Base-by-base conservation (phyloP, 148 eudicot species). In the Silene uniflora region DNA sequence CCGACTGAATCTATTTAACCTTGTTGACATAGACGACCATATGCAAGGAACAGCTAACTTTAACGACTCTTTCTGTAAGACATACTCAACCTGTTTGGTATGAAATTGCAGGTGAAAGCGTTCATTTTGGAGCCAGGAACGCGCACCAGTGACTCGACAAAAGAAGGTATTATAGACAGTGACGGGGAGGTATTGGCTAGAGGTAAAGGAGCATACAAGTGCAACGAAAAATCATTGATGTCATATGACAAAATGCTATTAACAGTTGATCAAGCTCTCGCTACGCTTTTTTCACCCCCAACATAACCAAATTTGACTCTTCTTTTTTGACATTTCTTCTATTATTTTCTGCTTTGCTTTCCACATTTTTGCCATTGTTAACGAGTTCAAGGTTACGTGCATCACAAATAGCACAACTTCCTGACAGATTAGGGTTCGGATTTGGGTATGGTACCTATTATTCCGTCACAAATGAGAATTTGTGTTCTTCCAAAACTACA, bases 181-280 rank as follows among this genome's bases (percentile, higher is more conserved):
- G 98, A 94, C 73, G 98, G 98, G 0, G 98, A 94, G 87, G 96
- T 91, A 55, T 74, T 94, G 68, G 96, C 98, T 21, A 88, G 98
- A 84, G 98, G 98, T 46, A 87, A 76, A 70, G 96, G 91, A 76
- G 82, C 89, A 60, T 91, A 88, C 80, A 89, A 84, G 78, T 87
- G 80, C 47, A 73, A 89, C 23, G 77, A 83, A 62, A 81, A 88
- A 52, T 44, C 89, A 0, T 83, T 90, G 77, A 90, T 94, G 97
- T 76, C 85, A 5, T 94, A 94, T 60, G 88, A 81, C 55, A 89
- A 82, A 71, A 73, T 91, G 27, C 85, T 84, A 69, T 80, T 94
- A 24, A 85, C 84, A 49, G 85, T 94, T 55, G 91, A 94, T 85
- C 91, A 89, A 84, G 95, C 92, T 72, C 74, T 94, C 80, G 98